Conservation (phyloP, 78 protist species). For the Anaeramoeba flamelloides region DNA sequence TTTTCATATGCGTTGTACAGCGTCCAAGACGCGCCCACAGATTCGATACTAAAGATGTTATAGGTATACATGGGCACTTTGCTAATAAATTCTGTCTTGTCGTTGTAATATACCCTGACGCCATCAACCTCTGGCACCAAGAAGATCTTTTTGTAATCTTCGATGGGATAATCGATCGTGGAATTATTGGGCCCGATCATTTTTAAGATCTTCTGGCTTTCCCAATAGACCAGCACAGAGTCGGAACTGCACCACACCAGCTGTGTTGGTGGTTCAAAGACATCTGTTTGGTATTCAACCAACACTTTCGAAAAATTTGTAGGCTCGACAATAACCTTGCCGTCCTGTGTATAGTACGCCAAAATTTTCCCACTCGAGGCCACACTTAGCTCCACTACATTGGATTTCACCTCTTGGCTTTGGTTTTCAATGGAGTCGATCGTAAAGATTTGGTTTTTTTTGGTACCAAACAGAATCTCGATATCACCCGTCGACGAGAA, state of each 20-base stretch:
- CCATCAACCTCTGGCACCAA: background rate
- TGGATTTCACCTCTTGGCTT: too few species aligned
- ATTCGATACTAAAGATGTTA: background rate
- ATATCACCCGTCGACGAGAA: background rate
- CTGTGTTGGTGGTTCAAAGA: too few species aligned
- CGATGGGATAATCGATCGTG: background rate
- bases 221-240: background rate
- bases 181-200: background rate
- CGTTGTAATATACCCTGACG: background rate
- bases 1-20: background rate
- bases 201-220: background rate
- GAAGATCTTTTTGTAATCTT: background rate
- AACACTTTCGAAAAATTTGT: too few species aligned
- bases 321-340: too few species aligned
- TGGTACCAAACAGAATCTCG: conserved; percentile 16
- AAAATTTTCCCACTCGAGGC: too few species aligned
- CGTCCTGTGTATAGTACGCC: too few species aligned
- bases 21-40: background rate
- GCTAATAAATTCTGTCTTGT: background rate
- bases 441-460: too few species aligned
- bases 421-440: too few species aligned
- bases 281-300: too few species aligned
- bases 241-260: background rate
- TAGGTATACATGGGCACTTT: background rate
- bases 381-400: too few species aligned